Percentiles rank a stretch among this genome's conserved stretches.
Conservation (phyloP, 148 eudicot species). For the Arbutus unedo region DNA sequence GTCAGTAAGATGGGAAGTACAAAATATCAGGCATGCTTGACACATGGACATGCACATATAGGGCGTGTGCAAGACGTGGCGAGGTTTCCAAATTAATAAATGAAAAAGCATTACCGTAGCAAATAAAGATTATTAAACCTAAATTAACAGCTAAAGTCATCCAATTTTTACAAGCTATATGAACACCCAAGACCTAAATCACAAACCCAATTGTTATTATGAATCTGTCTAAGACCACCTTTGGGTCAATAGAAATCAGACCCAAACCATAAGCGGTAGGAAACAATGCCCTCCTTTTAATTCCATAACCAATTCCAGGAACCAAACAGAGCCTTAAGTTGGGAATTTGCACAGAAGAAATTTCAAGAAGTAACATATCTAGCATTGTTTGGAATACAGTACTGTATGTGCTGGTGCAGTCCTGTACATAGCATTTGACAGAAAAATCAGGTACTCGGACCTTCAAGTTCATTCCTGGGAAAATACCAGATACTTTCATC, state of each 20-base stretch:
- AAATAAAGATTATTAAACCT: background rate
- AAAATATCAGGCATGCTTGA: conserved; percentile 3
- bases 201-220: background rate
- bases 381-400: too few species aligned
- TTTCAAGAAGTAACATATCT: background rate
- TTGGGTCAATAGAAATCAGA: background rate
- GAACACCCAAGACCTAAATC: background rate
- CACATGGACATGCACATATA: background rate
- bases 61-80: background rate
- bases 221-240: background rate
- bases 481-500: too few species aligned
- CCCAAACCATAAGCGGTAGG: background rate
- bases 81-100: background rate
- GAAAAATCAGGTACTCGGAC: too few species aligned
- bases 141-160: background rate
- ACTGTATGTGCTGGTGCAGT: too few species aligned
- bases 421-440: too few species aligned
- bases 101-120: background rate
- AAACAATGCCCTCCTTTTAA: background rate
- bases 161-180: background rate
- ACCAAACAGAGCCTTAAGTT: background rate
- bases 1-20: background rate
- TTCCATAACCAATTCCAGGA: background rate
- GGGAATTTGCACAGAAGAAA: background rate
- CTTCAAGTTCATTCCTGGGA: too few species aligned